Conservation (phyloP, 1,284 basidiomycete genomes). For the Uromyces viciae-fabae region DNA sequence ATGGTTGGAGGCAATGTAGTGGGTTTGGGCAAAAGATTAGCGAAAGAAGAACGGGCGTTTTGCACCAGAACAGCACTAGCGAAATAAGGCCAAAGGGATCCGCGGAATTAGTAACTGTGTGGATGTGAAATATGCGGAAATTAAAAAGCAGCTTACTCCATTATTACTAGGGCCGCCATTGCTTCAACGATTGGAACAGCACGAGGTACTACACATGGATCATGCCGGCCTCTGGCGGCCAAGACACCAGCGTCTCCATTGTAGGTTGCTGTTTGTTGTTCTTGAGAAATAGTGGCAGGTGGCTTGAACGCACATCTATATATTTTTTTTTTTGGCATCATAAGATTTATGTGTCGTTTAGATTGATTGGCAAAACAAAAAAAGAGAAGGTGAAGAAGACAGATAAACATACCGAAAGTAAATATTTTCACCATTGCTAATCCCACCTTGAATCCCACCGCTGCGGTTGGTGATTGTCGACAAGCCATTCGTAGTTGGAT, state of each 20-base stretch:
- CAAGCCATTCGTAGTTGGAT: constrained; percentile 64
- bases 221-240: constrained; percentile 86
- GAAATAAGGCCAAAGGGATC: background rate
- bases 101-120: too few species aligned
- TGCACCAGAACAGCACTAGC: constrained; percentile 40
- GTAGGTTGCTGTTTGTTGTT: constrained; percentile 86
- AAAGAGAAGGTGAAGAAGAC: background rate
- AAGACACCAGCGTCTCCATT: constrained; percentile 81
- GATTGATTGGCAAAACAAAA: background rate
- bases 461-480: constrained; percentile 92
- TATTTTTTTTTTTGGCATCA: background rate
- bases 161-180: constrained; percentile 91
- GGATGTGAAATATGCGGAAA: too few species aligned
- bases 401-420: constrained; percentile 74
- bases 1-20: constrained; percentile 29
- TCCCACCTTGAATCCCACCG: constrained; percentile 96
- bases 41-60: constrained; percentile 32
- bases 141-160: constrained; percentile 62
- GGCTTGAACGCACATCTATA: constrained; percentile 93
- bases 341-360: background rate
- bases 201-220: constrained; percentile 91
- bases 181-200: constrained; percentile 98
- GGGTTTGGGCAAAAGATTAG: constrained; percentile 31
- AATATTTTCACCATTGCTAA: constrained; percentile 94
- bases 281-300: constrained; percentile 93